Evolutionary conservation across 2,329 filamentous ascomycete genomes (phyloP).

Genomic region (Diaporthe sp.): DNA sequence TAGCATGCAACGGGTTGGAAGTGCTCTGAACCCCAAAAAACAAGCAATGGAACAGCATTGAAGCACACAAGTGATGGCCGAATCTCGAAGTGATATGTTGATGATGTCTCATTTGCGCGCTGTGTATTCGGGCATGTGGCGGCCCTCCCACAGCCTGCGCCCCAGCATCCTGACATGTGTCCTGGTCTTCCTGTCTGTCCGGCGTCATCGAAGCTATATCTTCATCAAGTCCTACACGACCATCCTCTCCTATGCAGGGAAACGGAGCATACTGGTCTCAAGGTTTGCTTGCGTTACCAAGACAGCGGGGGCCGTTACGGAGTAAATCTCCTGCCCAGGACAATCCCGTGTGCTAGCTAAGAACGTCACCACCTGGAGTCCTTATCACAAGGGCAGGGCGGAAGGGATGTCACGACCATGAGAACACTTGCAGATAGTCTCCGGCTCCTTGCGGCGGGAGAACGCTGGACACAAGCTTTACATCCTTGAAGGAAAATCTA

Average conservation of each 20-base stretch:
- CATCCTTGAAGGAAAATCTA: no score
- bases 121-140: not conserved
- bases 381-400: no score
- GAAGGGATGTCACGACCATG: not conserved
- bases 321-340: not conserved
- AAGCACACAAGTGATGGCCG: constrained; percentile 9
- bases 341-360: not conserved
- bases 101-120: not conserved
- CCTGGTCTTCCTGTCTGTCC: not conserved
- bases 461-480: not conserved
- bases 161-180: not conserved
- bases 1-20: constrained; percentile 53
- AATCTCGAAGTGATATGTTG: not conserved
- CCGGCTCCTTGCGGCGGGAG: no score
- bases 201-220: not conserved
- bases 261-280: not conserved
- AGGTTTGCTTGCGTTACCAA: no score
- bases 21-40: constrained; percentile 50
- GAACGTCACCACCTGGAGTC: not conserved
- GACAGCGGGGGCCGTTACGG: not conserved
- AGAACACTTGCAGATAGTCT: not conserved
- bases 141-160: not conserved
- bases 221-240: not conserved
- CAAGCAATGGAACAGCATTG: constrained; percentile 51
- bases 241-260: not conserved